phyloP scores from a whole-genome alignment of 2,329 filamentous ascomycete genomes.

The Metarhizium rileyi region DNA sequence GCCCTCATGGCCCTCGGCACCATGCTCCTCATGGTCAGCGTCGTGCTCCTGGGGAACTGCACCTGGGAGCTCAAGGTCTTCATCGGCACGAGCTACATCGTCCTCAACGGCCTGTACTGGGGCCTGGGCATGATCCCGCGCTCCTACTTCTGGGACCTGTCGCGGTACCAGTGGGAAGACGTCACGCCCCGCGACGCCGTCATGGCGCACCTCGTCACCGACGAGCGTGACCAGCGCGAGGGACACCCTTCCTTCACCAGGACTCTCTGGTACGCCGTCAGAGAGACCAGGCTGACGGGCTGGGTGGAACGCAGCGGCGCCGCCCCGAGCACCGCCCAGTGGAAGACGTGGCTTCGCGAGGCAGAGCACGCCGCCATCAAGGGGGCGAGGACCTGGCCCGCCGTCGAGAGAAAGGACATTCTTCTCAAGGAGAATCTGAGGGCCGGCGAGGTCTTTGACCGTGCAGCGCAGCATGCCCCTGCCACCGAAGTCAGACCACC shows the following conservation, averaged over 20 bases:
- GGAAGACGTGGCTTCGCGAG: constrained; percentile 43
- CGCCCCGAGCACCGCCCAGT: constrained; percentile 41
- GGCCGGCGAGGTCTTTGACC: constrained; percentile 13
- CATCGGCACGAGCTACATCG: constrained; percentile 46
- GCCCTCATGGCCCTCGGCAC: constrained; percentile 48
- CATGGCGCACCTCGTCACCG: constrained; percentile 23
- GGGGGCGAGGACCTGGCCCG: constrained; percentile 29
- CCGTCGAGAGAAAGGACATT: constrained; percentile 38
- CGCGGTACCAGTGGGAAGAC: constrained; percentile 35
- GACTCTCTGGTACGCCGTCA: constrained; percentile 49
- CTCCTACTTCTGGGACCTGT: constrained; percentile 46
- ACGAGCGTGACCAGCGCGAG: constrained; percentile 25
- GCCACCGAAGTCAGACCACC: constrained; percentile 16
- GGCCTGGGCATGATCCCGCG: constrained; percentile 39
- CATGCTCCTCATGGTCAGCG: constrained; percentile 49
- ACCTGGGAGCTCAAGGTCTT: constrained; percentile 50
- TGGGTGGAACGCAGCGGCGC: constrained; percentile 45
- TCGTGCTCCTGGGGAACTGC: constrained; percentile 53
- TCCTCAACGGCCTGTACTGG: constrained; percentile 53
- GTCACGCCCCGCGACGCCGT: constrained; percentile 30
- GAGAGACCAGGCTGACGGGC: constrained; percentile 38
- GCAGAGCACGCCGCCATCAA: constrained; percentile 30
- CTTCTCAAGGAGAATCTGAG: constrained; percentile 30
- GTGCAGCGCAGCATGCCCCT: constrained; percentile 21
- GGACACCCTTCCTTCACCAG: constrained; percentile 40